Evolutionary conservation across 805 yeast genomes (phyloP), one percentile per base, ranked within the genome.

Genomic region (Cyberlindnera mycetangii): DNA sequence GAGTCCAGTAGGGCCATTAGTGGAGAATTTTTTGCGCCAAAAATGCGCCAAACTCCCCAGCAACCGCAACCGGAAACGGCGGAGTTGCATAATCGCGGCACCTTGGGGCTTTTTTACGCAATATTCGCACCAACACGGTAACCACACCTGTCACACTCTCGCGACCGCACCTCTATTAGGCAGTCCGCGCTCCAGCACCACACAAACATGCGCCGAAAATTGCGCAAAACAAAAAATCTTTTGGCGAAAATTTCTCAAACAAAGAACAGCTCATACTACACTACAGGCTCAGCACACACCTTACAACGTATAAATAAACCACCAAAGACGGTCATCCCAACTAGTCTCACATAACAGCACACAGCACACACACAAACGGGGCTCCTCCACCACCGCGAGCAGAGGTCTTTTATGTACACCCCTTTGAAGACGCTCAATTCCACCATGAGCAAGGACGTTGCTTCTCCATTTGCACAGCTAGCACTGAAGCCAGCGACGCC

Each of bases 401-500:
- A n/a, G n/a, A n/a, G n/a, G n/a, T n/a, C n/a, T 32, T 34, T 11
- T 24, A 37, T 42, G 42, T 30, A 37, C 38, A 42, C 30, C 4
- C 34, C 45, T 25, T 16, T 37, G 20, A 42, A 37, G 27, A 31
- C 35, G 12, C 39, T 34, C 22, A 35, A 28, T 19, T 11, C 39
- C 31, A 20, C 37, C 39, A 41, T 39, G 44, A 40, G 42, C 39
- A 44, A 39, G 38, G 48, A 44, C 32, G 32, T 39, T 8, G 48
- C 35, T 31, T 39, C 47, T 12, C 47, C 47, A 10, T 44, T 44
- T 22, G 47, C 47, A 22, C 47, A 44, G 42, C 33, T 44, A 8
- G 39, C 47, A 2, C 27, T 44, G 7, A 44, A 44, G 37, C 41
- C 48, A 15, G 18, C 36, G 7, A 32, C 37, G 7, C 37, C 37